A percentile compares a stretch with the other conserved stretches of the same genome.
phyloP scores from a whole-genome alignment of 257 asterid species.

The Rhazya stricta region DNA sequence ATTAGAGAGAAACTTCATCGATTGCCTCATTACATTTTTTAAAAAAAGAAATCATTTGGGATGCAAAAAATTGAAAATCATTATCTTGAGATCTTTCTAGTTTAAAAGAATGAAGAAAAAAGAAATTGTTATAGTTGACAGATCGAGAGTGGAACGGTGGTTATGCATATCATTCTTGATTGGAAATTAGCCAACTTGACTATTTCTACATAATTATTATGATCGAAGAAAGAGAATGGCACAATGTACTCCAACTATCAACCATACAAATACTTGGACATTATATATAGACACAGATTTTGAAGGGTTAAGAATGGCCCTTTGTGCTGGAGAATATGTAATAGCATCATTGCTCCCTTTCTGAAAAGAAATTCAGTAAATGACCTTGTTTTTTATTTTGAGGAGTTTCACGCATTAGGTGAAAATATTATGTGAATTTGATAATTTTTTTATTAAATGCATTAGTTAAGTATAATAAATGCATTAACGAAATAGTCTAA shows the following conservation, averaged over 20 bases:
- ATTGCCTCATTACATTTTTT: conserved; percentile 7
- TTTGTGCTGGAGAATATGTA: neutral
- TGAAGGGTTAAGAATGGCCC: conserved; percentile 3
- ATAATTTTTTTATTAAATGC: too few species aligned
- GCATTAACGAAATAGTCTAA: too few species aligned
- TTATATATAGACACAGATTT: neutral
- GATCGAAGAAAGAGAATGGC: neutral
- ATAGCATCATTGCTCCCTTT: too few species aligned
- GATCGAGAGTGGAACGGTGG: neutral
- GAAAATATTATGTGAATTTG: too few species aligned
- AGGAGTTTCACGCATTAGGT: too few species aligned
- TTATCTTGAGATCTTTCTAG: neutral
- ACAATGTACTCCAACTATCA: neutral
- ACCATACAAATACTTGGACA: neutral
- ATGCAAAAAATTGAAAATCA: neutral
- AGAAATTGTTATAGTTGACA: neutral
- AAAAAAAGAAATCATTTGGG: too few species aligned
- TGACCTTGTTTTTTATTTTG: too few species aligned
- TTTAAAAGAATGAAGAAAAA: neutral
- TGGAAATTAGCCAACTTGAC: conserved; percentile 4
- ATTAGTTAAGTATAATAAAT: too few species aligned
- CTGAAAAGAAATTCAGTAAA: too few species aligned
- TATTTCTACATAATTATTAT: conserved; percentile 1
- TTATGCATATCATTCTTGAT: conserved; percentile 2
- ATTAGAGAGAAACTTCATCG: conserved; percentile 9